Evolutionary conservation across 1,284 basidiomycete genomes (phyloP).

Genomic region (Paramarasmius palmivorus): DNA sequence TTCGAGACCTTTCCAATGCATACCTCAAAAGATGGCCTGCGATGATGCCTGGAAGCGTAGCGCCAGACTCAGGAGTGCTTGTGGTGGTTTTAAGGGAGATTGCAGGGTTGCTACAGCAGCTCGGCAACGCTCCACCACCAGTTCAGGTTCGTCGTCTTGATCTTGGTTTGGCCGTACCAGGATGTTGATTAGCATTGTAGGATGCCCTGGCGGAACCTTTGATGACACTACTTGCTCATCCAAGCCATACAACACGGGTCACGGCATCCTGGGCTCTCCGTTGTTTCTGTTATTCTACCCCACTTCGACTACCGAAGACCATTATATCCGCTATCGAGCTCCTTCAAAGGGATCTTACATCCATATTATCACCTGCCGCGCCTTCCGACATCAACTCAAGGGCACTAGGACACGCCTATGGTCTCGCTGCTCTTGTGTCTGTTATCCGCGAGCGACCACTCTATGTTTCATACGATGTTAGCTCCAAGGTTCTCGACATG

Average conservation of each 20-base stretch:
- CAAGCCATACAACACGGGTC: constrained; percentile 84
- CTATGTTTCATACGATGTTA: constrained; percentile 94
- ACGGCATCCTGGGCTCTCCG: constrained; percentile 87
- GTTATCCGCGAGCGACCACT: constrained; percentile 86
- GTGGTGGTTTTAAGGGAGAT: constrained; percentile 83
- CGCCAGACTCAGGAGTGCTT: constrained; percentile 73
- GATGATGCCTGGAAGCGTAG: constrained; percentile 82
- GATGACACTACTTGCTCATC: constrained; percentile 83
- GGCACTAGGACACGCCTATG: constrained; percentile 86
- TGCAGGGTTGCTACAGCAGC: constrained; percentile 82
- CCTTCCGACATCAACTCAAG: constrained; percentile 74
- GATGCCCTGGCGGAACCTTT: constrained; percentile 89
- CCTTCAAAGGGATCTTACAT: constrained; percentile 81
- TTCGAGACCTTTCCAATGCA: constrained; percentile 79
- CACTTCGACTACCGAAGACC: constrained; percentile 79
- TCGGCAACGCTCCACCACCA: constrained; percentile 89
- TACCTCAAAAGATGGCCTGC: constrained; percentile 93
- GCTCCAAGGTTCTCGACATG: constrained; percentile 88
- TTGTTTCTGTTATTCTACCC: constrained; percentile 89
- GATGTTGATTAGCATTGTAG: constrained; percentile 33
- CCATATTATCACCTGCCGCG: constrained; percentile 66
- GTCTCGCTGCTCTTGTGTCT: constrained; percentile 85
- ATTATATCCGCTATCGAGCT: constrained; percentile 76
- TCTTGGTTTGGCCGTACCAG: constrained; percentile 1
- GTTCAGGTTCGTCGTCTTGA: constrained; percentile 61